Conservation (phyloP, 2,329 filamentous ascomycete species). For the Coniochaeta pulveracea region DNA sequence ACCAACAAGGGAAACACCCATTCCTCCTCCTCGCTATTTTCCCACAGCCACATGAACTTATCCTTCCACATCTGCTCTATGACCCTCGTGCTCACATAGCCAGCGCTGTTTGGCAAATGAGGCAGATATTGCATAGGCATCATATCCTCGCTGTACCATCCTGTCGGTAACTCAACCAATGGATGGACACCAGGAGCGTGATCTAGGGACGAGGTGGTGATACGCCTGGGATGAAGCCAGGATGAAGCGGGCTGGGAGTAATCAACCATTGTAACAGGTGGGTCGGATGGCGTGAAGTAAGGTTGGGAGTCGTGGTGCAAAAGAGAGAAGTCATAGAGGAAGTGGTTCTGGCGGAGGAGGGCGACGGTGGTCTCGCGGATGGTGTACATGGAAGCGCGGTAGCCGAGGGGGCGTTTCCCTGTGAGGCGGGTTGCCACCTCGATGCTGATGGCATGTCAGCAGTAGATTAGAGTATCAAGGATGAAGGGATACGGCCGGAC, state of each 20-base stretch:
- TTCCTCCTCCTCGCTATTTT: conserved; percentile 16
- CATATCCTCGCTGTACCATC: conserved; percentile 39
- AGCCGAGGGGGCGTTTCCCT: conserved; percentile 29
- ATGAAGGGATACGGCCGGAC: no score
- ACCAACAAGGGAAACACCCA: conserved; percentile 40
- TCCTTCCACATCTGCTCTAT: conserved; percentile 52
- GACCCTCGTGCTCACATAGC: conserved; percentile 43
- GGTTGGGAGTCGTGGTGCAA: conserved; percentile 32
- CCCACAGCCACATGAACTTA: conserved; percentile 42
- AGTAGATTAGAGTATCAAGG: no score
- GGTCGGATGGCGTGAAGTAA: conserved; percentile 26
- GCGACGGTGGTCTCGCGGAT: conserved; percentile 30
- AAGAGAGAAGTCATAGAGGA: conserved; percentile 33
- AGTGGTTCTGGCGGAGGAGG: conserved; percentile 28
- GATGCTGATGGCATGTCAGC: no score
- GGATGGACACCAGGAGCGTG: conserved; percentile 9
- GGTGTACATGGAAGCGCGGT: conserved; percentile 36
- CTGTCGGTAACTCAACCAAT: conserved; percentile 33
- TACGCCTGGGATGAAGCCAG: conserved; percentile 31
- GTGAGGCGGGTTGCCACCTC: conserved; percentile 24
- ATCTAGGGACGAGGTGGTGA: conserved; percentile 12
- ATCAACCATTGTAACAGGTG: conserved; percentile 24
- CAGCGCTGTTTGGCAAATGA: conserved; percentile 37
- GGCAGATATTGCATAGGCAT: conserved; percentile 34
- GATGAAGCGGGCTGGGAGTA: conserved; percentile 23